These are phyloP conservation scores for Claviceps arundinis DNA, from an alignment of 2,329 filamentous ascomycete genomes.

Conservation along the genomic window DNA sequence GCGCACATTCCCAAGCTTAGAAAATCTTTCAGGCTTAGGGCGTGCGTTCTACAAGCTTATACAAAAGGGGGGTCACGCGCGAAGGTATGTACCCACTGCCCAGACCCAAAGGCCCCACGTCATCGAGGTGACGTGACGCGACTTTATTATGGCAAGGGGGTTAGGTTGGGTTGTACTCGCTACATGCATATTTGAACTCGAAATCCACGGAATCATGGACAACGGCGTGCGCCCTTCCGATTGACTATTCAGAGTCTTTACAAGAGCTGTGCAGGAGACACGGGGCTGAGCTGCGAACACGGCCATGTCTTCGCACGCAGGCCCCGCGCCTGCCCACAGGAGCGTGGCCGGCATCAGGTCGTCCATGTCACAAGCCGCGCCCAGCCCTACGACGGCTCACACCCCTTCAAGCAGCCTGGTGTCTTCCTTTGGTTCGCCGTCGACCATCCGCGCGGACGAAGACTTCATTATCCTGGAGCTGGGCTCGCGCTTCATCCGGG, in stretches of 20 bases:
- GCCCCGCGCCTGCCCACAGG: slow-evolving; percentile 39
- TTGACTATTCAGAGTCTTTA: too few relatives aligned
- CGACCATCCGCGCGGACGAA: slow-evolving; percentile 60
- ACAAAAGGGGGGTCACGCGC: too few relatives aligned
- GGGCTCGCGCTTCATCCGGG: slow-evolving; percentile 63
- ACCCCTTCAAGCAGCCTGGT: slow-evolving; percentile 46
- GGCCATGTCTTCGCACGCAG: slow-evolving; percentile 31
- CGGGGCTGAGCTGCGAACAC: neutral
- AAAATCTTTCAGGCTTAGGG: too few relatives aligned
- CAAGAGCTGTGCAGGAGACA: neutral
- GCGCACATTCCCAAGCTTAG: too few relatives aligned
- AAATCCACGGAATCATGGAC: too few relatives aligned
- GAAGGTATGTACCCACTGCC: too few relatives aligned
- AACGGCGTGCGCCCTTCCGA: too few relatives aligned
- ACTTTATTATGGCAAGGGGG: neutral
- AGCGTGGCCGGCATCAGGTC: slow-evolving; percentile 44
- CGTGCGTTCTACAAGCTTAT: too few relatives aligned
- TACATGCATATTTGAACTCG: neutral
- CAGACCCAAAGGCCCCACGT: slow-evolving; percentile 12
- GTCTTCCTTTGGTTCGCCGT: slow-evolving; percentile 44
- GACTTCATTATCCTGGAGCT: slow-evolving; percentile 75
- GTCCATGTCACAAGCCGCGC: slow-evolving; percentile 21
- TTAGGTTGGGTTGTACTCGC: neutral
- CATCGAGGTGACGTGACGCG: slow-evolving; percentile 14
- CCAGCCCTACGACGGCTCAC: slow-evolving; percentile 36